Evolutionary conservation across 306 rosid genomes (phyloP).

Genomic region (Vigna angularis): DNA sequence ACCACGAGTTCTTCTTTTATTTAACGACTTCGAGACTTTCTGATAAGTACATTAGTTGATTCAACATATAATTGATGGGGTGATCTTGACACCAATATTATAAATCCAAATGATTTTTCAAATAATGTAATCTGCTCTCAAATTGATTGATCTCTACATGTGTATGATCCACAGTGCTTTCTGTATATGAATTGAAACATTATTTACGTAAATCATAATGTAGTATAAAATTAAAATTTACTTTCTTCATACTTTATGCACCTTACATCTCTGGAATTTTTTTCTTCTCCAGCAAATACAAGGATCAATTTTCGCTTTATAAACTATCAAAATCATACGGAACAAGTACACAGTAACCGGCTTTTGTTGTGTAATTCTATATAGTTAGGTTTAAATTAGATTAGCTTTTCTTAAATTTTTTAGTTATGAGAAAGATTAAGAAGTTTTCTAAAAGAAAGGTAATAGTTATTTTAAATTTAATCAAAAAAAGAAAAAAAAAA

Average conservation of each 20-base stretch:
- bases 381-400: too few species aligned
- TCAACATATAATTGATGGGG: conserved; percentile 25
- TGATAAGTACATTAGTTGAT: conserved; percentile 22
- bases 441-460: not conserved
- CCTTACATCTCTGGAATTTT: not conserved
- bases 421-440: not conserved
- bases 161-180: not conserved
- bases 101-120: not conserved
- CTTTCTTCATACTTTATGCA: not conserved
- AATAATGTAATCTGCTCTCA: not conserved
- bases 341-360: not conserved
- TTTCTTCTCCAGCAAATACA: not conserved
- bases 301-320: not conserved
- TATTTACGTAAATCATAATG: not conserved
- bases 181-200: not conserved
- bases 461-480: not conserved
- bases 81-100: conserved; percentile 36
- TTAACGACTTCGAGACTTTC: conserved; percentile 41
- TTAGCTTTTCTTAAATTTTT: too few species aligned
- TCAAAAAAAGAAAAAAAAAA: not conserved
- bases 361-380: not conserved
- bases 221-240: not conserved
- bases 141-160: not conserved
- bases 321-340: not conserved
- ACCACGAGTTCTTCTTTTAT: conserved; percentile 35